These are phyloP conservation scores for Mycotypha africana DNA, from an alignment of 371 early-diverging fungal genomes.

Conservation along the genomic window DNA sequence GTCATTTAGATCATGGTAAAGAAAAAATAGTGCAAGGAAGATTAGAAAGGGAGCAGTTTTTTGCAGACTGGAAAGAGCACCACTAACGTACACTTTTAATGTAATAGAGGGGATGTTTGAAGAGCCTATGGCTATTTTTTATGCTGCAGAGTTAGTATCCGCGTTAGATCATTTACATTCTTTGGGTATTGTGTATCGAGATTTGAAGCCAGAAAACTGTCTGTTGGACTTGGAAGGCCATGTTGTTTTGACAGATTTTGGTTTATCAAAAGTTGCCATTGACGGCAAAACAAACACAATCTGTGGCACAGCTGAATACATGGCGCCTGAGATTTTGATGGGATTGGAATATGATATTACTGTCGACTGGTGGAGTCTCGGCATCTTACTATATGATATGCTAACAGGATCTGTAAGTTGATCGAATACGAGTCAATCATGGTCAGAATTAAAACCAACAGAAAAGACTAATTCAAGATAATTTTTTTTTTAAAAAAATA, in stretches of 20 bases:
- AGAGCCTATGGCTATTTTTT: slow-evolving; percentile 74
- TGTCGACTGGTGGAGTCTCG: slow-evolving; percentile 95
- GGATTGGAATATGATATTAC: slow-evolving; percentile 80
- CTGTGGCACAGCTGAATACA: slow-evolving; percentile 90
- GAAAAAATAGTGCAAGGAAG: too few species aligned
- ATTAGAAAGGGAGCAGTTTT: too few species aligned
- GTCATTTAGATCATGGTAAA: slow-evolving; percentile 75
- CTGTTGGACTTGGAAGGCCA: slow-evolving; percentile 76
- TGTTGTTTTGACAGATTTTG: slow-evolving; percentile 91
- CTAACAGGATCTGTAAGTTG: slow-evolving; percentile 61
- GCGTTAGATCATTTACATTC: slow-evolving; percentile 88
- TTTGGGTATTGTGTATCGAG: slow-evolving; percentile 84
- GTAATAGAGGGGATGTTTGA: slow-evolving; percentile 74
- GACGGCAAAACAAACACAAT: slow-evolving; percentile 69
- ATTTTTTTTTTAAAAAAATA: background rate
- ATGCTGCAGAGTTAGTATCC: slow-evolving; percentile 81
- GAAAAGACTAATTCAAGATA: background rate
- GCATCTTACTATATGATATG: slow-evolving; percentile 89
- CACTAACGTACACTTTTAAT: background rate
- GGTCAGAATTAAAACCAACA: too few species aligned
- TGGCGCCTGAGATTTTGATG: slow-evolving; percentile 83
- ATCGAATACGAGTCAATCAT: too few species aligned
- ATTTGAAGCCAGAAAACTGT: slow-evolving; percentile 91
- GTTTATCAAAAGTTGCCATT: slow-evolving; percentile 77
- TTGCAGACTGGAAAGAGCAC: too few species aligned